phyloP scores from a whole-genome alignment of 345 rosid species.

The Citrus reticulata region DNA sequence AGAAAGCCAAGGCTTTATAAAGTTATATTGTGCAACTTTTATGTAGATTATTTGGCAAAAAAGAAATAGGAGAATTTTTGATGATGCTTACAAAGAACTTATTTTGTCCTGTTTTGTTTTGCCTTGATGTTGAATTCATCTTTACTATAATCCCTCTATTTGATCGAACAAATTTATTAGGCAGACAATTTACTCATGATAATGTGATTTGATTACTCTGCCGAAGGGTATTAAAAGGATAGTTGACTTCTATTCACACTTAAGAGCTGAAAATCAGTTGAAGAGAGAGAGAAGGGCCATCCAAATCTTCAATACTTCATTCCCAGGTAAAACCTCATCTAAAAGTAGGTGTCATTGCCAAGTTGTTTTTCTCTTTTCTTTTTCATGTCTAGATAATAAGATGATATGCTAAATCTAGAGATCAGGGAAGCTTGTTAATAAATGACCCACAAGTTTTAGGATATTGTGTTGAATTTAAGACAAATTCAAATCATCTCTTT shows the following conservation, averaged over 20 bases:
- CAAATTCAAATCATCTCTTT: too few relatives aligned
- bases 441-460: too few relatives aligned
- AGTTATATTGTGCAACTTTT: not conserved
- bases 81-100: not conserved
- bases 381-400: too few relatives aligned
- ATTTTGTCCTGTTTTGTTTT: not conserved
- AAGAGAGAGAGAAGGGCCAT: slow-evolving; percentile 60
- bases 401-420: too few relatives aligned
- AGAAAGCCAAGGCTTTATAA: not conserved
- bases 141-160: not conserved
- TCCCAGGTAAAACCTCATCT: too few relatives aligned
- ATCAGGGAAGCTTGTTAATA: too few relatives aligned
- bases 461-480: too few relatives aligned
- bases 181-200: not conserved
- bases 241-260: slow-evolving; percentile 63
- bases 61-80: not conserved
- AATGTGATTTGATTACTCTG: slow-evolving; percentile 17
- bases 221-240: slow-evolving; percentile 50
- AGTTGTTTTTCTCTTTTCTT: too few relatives aligned
- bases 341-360: too few relatives aligned
- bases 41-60: not conserved
- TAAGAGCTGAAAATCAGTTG: slow-evolving; percentile 46
- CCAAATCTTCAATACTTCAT: slow-evolving; percentile 47
- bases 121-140: too few relatives aligned
- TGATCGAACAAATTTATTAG: not conserved